Percentiles rank a stretch among this genome's conserved stretches.
Conservation (phyloP, 805 yeast species). For the Myxozyma udenii region DNA sequence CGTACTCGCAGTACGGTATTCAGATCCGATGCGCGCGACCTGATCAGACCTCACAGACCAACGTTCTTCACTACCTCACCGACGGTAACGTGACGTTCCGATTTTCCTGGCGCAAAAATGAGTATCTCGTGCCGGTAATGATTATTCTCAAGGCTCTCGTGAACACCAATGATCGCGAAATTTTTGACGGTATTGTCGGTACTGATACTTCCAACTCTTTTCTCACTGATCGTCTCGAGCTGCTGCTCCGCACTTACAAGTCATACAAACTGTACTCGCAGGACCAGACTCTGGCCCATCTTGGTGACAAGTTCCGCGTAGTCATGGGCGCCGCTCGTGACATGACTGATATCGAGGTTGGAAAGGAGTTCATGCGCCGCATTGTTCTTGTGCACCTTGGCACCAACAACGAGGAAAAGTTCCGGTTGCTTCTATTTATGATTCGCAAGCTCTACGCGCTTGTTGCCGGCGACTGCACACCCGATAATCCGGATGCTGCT, state of each 20-base stretch:
- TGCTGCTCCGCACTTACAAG: constrained; percentile 84
- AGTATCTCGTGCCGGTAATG: constrained; percentile 86
- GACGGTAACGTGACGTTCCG: constrained; percentile 97
- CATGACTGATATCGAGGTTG: constrained; percentile 84
- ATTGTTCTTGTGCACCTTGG: constrained; percentile 84
- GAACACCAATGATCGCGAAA: constrained; percentile 90
- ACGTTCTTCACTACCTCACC: constrained; percentile 89
- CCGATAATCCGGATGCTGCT: constrained; percentile 98
- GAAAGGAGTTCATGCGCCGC: constrained; percentile 73
- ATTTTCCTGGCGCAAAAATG: constrained; percentile 96
- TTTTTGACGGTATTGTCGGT: constrained; percentile 94
- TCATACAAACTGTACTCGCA: constrained; percentile 72
- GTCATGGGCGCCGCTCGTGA: constrained; percentile 89
- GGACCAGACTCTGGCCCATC: constrained; percentile 85
- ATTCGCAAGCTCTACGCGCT: constrained; percentile 89
- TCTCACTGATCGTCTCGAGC: constrained; percentile 95
- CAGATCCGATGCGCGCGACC: constrained; percentile 93
- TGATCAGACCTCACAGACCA: constrained; percentile 96
- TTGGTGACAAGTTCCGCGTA: constrained; percentile 94
- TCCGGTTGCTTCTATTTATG: constrained; percentile 86
- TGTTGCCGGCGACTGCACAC: constrained; percentile 94
- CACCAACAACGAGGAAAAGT: constrained; percentile 66
- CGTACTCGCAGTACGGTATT: constrained; percentile 85
- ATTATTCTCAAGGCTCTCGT: constrained; percentile 87
- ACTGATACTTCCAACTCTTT: constrained; percentile 82